phyloP scores from a whole-genome alignment of 2,329 filamentous ascomycete genomes.

The Monosporascus ibericus region DNA sequence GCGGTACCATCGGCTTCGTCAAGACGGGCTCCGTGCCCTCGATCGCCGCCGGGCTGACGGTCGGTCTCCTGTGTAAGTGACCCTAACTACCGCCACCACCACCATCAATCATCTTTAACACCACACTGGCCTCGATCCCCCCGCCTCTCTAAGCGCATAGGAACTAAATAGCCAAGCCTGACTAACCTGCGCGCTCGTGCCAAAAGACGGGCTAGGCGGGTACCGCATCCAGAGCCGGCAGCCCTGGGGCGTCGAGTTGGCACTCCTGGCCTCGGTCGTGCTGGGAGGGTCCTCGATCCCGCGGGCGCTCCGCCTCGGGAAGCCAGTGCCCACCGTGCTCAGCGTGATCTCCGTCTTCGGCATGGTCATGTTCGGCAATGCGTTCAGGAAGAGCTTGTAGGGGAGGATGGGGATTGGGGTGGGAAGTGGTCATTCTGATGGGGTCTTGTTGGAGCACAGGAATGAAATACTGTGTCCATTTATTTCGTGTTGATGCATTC shows the following conservation, averaged over 20 bases:
- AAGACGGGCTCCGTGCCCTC: conserved; percentile 83
- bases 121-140: background rate
- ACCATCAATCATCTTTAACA: background rate
- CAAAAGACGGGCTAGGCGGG: conserved; percentile 67
- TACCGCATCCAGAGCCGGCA: conserved; percentile 70
- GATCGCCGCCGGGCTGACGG: conserved; percentile 74
- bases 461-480: no score
- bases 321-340: conserved; percentile 77
- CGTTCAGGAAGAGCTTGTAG: conserved; percentile 43
- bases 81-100: background rate
- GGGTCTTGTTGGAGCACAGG: background rate
- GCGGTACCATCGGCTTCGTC: conserved; percentile 81
- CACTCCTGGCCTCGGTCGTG: conserved; percentile 80
- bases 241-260: conserved; percentile 80
- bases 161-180: conserved; percentile 1
- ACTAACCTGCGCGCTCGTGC: background rate
- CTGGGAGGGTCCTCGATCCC: conserved; percentile 81
- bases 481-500: no score
- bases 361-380: conserved; percentile 71
- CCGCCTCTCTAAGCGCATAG: background rate
- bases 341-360: conserved; percentile 76
- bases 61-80: conserved; percentile 59
- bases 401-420: conserved; percentile 1
- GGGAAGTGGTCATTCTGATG: background rate
- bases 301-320: conserved; percentile 73